Evolutionary conservation across 805 yeast species (phyloP).

Genomic region (Candida oleophila): DNA sequence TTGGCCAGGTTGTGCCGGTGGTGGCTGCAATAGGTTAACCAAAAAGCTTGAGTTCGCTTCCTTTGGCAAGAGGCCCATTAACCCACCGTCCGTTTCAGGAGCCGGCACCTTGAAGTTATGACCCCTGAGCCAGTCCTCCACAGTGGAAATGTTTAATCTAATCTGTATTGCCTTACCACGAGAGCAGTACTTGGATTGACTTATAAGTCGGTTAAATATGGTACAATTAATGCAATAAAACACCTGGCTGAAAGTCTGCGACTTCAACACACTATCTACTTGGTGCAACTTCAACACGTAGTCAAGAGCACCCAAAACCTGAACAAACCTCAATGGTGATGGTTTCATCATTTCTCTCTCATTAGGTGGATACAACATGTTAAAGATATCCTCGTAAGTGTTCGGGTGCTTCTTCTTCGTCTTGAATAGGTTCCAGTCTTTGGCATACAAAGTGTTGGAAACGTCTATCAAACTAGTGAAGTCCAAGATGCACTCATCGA

Average conservation of each 20-base stretch:
- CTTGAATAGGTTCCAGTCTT: constrained; percentile 56
- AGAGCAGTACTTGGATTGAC: constrained; percentile 67
- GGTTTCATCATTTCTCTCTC: constrained; percentile 79
- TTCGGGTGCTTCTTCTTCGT: constrained; percentile 42
- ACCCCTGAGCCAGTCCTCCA: constrained; percentile 91
- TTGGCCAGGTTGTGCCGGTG: no score
- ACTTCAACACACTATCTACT: constrained; percentile 73
- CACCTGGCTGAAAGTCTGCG: constrained; percentile 75
- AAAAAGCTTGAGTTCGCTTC: constrained; percentile 10
- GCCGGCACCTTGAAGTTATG: constrained; percentile 49
- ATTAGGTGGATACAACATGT: constrained; percentile 83
- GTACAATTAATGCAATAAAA: constrained; percentile 74
- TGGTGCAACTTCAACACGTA: constrained; percentile 81
- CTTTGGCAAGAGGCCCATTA: constrained; percentile 17
- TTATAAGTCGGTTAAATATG: constrained; percentile 70
- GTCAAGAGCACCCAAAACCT: constrained; percentile 83
- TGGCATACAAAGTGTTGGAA: constrained; percentile 71
- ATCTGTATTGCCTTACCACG: constrained; percentile 88
- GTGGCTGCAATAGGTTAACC: constrained; percentile 23
- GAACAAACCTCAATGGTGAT: constrained; percentile 82
- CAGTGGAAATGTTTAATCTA: constrained; percentile 75
- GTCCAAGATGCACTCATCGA: constrained; percentile 69
- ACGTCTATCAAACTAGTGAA: constrained; percentile 83
- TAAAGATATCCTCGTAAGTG: constrained; percentile 70
- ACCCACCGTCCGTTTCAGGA: constrained; percentile 32